Evolutionary conservation across 2,329 filamentous ascomycete species (phyloP), one percentile per base, ranked within the genome.

Genomic region (Periconia digitata): DNA sequence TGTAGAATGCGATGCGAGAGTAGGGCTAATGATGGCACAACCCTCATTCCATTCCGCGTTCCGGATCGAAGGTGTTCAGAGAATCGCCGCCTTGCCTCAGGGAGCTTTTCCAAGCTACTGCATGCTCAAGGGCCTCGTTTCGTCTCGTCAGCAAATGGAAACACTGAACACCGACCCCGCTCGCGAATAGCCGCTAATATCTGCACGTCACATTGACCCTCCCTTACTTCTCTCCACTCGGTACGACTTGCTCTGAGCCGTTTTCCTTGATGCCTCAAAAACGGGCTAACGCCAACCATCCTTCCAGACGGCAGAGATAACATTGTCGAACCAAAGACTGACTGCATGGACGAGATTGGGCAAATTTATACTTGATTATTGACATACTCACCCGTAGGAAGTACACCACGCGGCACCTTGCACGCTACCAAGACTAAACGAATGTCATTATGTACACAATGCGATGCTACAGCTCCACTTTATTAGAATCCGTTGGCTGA

Each of bases 191-290:
- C 54, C 60, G 60, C 65, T 67, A 68, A 58, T 50, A 54, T 59
- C 62, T 70, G 66, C 66, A 70, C 67, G 66, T 67, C 66, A 70
- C 57, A 55, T 60, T 47, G 47, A 50, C 48, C 51, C 48, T 55
- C 54, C 53, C 38, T 44, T 46, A 43, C 45, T 49, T 13, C 4
- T 23, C 51, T 58, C 59, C 59, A 56, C 58, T 54, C 56, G 47
- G 27, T 59, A 20, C 56, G 59, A 59, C 54, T 56, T 49, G 57
- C 49, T n/a, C n/a, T 54, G 40, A 45, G 51, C 43, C 56, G 55
- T 52, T 45, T 42, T 27, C 38, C 55, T 44, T 37, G 27, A 13
- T 49, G 50, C 50, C 49, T 44, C 55, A 54, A 58, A 50, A 60
- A 54, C 58, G 52, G 54, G 51, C 63, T 67, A 69, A 63, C 59